Base-by-base conservation (phyloP, 352 stramenopile genomes). In the Hyaloperonospora brassicae region DNA sequence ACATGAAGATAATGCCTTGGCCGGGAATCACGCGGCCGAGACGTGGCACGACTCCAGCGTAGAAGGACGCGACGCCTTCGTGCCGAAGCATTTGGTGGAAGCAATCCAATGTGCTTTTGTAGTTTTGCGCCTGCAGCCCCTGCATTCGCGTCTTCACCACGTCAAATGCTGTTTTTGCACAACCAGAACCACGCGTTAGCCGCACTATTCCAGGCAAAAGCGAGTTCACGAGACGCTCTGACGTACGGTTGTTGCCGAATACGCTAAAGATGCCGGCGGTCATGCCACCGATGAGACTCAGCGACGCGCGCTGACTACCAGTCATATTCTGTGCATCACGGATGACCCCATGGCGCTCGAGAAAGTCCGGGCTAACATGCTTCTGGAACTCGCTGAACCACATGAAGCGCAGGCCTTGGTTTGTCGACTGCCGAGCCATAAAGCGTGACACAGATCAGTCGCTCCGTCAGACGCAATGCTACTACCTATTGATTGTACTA, bases 1-100 rank as follows among this genome's bases (percentile, higher is more conserved):
- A 89, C 89, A 98, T 97, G 69, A 98, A 98, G 68, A 98, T 98
- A 46, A 98, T 95, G 49, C 95, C 95, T 66, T 98, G 95, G n/a
- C 95, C 95, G 3, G 95, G 95, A 52, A 98, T 94, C 40, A 98
- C 95, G 50, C 95, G 83, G 2, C 90, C 92, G 23, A 98, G 68
- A 13, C 95, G 75, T 52, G 95, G 92, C 17, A 98, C 68, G 42
- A 97, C 75, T 36, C 95, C 95, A 38, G 85, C 82, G 77, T 98
- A 98, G 50, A 98, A 96, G 21, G 87, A 91, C 10, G 70, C 58
- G 2, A 93, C 47, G 25, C 93, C 93, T 68, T 98, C 91, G 2
- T 90, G 79, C 34, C 63, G 49, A 24, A 96, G 25, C 62, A 98
- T 96, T 62, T 97, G 79, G 52, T 73, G 70, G 43, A 96, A 89